Evolutionary conservation across 352 stramenopile species (phyloP), one percentile per base, ranked within the genome.

Genomic region (Halophytophthora batemanensis): DNA sequence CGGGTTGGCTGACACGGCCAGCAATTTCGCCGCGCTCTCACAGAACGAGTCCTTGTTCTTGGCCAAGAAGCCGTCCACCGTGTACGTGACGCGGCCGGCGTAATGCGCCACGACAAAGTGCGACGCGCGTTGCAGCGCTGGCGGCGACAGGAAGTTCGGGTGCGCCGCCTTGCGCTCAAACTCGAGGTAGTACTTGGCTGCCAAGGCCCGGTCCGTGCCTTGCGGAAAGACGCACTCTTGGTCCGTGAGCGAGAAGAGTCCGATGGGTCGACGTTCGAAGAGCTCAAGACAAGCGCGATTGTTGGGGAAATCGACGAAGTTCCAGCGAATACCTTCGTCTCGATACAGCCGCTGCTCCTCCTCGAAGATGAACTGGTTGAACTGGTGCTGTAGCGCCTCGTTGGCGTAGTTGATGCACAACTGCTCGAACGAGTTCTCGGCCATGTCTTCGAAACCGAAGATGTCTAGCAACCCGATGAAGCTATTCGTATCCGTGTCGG

Each of bases 311-410:
- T 87, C 79, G 22, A 94, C 77, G 22, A 88, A 83, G 21, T 54
- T 66, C 71, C 77, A 91, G 28, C 56, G 53, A 39, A 97, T 94
- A 7, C 69, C 78, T 45, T 97, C 87, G 6, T 80, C 66, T 12
- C 66, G 56, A 59, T 95, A 90, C 42, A 93, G 50, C 22, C 71
- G 61, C 55, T 96, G 82, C 59, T 96, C 84, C 8, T 95, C 66
- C 41, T 96, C 95, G 42, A 99, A 98, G 28, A 98, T 87, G 56
- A 93, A 92, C 65, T 82, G 62, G 47, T 94, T 96, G 64, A 96
- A 96, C 57, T 96, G 86, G 38, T 91, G 75, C 56, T 96, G 86
- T 15, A 96, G 66, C 37, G 78, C 71, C 54, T 96, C 86, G 53
- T 96, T 96, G 36, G 86, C 80, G 51, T 93, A 96, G 57, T 96